phyloP scores from a whole-genome alignment of 164 flowering plant species.

The Annona cherimola region DNA sequence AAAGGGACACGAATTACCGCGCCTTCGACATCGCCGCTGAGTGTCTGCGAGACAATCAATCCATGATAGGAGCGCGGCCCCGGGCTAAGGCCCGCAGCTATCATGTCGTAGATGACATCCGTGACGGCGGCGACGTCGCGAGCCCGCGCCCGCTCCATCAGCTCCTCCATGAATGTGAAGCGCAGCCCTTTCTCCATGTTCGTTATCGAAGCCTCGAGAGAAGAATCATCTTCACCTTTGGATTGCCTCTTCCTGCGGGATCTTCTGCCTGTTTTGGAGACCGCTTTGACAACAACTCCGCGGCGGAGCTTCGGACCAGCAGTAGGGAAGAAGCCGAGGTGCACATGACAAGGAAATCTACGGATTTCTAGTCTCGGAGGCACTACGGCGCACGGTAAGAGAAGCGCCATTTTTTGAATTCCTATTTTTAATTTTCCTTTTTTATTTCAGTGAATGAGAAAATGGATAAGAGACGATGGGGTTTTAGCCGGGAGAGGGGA shows the following conservation, averaged over 20 bases:
- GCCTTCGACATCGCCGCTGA: constrained; percentile 61
- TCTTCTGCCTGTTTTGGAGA: constrained; percentile 23
- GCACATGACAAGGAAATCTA: constrained; percentile 3
- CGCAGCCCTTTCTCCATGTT: constrained; percentile 69
- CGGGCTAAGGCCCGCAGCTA: constrained; percentile 82
- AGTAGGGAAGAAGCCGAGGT: constrained; percentile 10
- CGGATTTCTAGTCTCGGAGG: constrained; percentile 2
- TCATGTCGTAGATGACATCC: constrained; percentile 78
- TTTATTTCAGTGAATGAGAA: not conserved
- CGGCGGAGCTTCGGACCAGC: not conserved
- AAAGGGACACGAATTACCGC: constrained; percentile 44
- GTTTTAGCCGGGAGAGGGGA: not conserved
- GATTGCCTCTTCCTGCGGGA: constrained; percentile 25
- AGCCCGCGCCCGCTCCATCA: constrained; percentile 64
- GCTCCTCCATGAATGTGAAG: constrained; percentile 84
- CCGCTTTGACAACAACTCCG: constrained; percentile 23
- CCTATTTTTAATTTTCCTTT: not conserved
- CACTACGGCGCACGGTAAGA: constrained; percentile 10
- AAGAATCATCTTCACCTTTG: constrained; percentile 20
- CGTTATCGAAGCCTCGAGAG: constrained; percentile 21
- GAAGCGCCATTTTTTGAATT: constrained; percentile 13
- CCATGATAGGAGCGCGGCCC: constrained; percentile 95
- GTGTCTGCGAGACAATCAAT: constrained; percentile 63
- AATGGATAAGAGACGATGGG: constrained; percentile 16
- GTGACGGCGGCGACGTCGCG: constrained; percentile 58